These are phyloP conservation scores for Acanthamoeba rhysodes DNA, from an alignment of 208 protist species.

Conservation along the genomic window DNA sequence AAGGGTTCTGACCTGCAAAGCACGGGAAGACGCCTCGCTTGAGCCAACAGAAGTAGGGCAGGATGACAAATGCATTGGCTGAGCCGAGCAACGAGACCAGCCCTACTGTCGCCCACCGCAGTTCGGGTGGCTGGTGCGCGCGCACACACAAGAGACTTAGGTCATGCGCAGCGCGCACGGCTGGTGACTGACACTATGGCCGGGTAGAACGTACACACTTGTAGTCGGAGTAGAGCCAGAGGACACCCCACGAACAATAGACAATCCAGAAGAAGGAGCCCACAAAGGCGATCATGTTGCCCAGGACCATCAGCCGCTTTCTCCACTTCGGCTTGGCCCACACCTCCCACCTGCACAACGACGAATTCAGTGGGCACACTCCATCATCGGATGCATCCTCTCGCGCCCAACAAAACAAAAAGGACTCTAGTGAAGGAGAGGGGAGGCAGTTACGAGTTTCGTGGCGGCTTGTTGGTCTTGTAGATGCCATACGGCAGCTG, in stretches of 20 bases:
- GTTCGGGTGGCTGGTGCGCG: not conserved
- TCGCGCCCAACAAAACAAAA: not conserved
- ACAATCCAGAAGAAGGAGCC: conserved; percentile 36
- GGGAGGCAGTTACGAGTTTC: not conserved
- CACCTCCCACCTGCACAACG: not conserved
- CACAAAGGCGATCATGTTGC: conserved; percentile 31
- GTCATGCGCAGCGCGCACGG: not conserved
- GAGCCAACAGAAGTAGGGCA: conserved; percentile 37
- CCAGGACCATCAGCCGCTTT: conserved; percentile 17
- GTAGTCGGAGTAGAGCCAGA: conserved; percentile 51
- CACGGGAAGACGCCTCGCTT: conserved; percentile 49
- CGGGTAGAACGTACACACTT: not conserved
- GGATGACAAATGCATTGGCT: conserved; percentile 27
- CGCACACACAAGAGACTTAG: too few species aligned
- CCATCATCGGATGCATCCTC: not conserved
- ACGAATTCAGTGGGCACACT: too few species aligned
- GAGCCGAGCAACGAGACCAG: conserved; percentile 25
- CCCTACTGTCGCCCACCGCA: conserved; percentile 33
- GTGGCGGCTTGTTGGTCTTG: not conserved
- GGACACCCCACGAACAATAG: conserved; percentile 21
- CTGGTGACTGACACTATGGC: not conserved
- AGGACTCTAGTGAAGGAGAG: not conserved
- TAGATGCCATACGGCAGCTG: conserved; percentile 29
- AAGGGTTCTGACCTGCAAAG: not conserved
- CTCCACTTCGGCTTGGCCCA: not conserved